phyloP scores from a whole-genome alignment of 345 rosid genomes.

The Gossypium longicalyx region DNA sequence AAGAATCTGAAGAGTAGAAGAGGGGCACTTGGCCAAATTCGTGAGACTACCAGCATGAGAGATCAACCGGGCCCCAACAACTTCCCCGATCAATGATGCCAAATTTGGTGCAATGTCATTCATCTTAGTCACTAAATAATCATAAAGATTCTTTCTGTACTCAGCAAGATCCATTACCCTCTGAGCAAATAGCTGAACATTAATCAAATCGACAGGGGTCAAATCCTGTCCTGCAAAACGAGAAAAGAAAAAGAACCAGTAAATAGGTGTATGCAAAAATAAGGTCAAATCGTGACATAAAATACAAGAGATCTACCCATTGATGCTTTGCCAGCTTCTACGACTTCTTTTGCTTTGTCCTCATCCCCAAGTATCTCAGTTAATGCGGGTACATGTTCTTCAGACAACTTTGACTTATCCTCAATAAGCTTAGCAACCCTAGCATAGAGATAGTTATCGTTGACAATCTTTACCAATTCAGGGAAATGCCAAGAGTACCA shows the following conservation, averaged over 20 bases:
- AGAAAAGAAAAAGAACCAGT: background rate
- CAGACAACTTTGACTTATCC: constrained; percentile 58
- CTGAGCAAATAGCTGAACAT: constrained; percentile 75
- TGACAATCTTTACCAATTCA: constrained; percentile 82
- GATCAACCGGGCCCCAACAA: constrained; percentile 91
- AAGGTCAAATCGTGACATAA: background rate
- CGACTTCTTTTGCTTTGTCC: constrained; percentile 80
- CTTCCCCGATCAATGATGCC: constrained; percentile 86
- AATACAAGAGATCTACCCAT: constrained; percentile 54
- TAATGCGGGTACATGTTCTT: constrained; percentile 47
- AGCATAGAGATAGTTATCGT: constrained; percentile 77
- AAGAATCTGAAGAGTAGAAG: constrained; percentile 96
- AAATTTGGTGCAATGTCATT: constrained; percentile 91
- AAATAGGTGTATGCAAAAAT: background rate
- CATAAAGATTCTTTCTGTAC: constrained; percentile 84
- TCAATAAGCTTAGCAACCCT: constrained; percentile 53
- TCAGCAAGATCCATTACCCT: constrained; percentile 78
- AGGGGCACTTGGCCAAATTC: constrained; percentile 92
- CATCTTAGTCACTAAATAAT: constrained; percentile 84
- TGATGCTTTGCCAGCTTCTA: constrained; percentile 95
- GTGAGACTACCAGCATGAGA: constrained; percentile 99
- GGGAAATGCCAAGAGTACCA: constrained; percentile 99
- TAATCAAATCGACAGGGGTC: constrained; percentile 75
- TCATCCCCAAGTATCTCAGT: constrained; percentile 65
- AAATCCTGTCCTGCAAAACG: constrained; percentile 69